phyloP scores from a whole-genome alignment of 805 yeast genomes.

The Wickerhamomyces rabaulensis region DNA sequence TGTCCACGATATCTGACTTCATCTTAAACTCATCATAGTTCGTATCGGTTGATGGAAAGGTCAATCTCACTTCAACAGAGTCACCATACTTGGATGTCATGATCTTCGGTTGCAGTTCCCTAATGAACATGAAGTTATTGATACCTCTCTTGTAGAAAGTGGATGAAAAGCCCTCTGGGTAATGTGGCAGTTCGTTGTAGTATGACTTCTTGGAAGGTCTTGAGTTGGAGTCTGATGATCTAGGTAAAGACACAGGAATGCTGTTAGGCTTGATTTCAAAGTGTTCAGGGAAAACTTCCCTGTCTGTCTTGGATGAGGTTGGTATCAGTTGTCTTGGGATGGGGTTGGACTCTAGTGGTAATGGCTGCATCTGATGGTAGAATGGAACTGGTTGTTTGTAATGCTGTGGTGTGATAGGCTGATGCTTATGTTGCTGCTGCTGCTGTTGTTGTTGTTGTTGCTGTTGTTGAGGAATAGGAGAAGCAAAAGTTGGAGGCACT shows the following conservation, averaged over 20 bases:
- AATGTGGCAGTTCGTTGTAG: conserved; percentile 18
- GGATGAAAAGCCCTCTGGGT: conserved; percentile 46
- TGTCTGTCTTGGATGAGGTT: conserved; percentile 1
- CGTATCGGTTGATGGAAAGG: conserved; percentile 31
- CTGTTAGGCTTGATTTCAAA: neutral
- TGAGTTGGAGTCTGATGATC: neutral
- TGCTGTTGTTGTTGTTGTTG: too few species aligned
- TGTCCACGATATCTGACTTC: conserved; percentile 36
- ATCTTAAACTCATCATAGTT: conserved; percentile 24
- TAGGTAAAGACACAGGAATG: conserved; percentile 6
- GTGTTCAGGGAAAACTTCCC: neutral
- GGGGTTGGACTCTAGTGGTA: neutral
- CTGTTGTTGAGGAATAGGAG: neutral
- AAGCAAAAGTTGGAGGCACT: neutral
- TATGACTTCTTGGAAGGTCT: conserved; percentile 4
- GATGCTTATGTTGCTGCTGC: too few species aligned
- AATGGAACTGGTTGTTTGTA: neutral
- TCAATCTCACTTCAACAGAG: conserved; percentile 36
- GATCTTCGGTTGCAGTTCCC: conserved; percentile 43
- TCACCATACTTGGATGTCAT: conserved; percentile 33
- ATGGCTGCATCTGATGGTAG: neutral
- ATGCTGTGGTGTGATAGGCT: neutral
- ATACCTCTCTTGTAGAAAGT: conserved; percentile 43
- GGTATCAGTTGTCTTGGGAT: conserved; percentile 1
- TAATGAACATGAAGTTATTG: conserved; percentile 46